A percentile compares a stretch with the other conserved stretches of the same genome.
Conservation (phyloP, 306 rosid genomes). For the Dicorynia guianensis region DNA sequence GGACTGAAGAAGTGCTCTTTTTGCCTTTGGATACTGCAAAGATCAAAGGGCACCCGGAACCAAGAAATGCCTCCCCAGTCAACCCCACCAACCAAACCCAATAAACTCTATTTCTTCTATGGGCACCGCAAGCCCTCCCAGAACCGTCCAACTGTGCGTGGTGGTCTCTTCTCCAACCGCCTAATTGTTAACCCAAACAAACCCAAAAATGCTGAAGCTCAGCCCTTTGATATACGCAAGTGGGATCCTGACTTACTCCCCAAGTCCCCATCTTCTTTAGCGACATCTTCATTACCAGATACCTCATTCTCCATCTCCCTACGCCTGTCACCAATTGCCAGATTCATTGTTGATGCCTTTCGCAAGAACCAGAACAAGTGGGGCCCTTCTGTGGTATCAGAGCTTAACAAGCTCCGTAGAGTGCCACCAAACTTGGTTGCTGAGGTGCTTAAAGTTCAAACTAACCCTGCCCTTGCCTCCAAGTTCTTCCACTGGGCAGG, state of each 20-base stretch:
- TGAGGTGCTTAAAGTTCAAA: constrained; percentile 75
- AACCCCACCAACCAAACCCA: constrained; percentile 50
- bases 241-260: constrained; percentile 76
- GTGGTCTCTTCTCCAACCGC: constrained; percentile 77
- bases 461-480: constrained; percentile 60
- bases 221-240: constrained; percentile 57
- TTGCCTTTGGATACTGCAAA: neutral
- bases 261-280: constrained; percentile 31
- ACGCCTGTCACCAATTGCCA: constrained; percentile 75
- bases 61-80: constrained; percentile 65
- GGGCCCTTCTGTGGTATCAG: constrained; percentile 64
- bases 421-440: constrained; percentile 76
- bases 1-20: neutral
- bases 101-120: constrained; percentile 60
- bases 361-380: constrained; percentile 61
- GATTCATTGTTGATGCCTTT: constrained; percentile 74
- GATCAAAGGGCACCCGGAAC: neutral
- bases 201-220: constrained; percentile 35
- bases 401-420: constrained; percentile 81
- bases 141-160: constrained; percentile 77
- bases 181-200: constrained; percentile 40
- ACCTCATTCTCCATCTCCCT: constrained; percentile 46
- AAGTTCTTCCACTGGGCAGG: constrained; percentile 83
- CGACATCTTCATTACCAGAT: constrained; percentile 24
- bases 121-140: constrained; percentile 85